Base-by-base conservation (phyloP, 2,329 filamentous ascomycete genomes). In the Alternaria sp. region DNA sequence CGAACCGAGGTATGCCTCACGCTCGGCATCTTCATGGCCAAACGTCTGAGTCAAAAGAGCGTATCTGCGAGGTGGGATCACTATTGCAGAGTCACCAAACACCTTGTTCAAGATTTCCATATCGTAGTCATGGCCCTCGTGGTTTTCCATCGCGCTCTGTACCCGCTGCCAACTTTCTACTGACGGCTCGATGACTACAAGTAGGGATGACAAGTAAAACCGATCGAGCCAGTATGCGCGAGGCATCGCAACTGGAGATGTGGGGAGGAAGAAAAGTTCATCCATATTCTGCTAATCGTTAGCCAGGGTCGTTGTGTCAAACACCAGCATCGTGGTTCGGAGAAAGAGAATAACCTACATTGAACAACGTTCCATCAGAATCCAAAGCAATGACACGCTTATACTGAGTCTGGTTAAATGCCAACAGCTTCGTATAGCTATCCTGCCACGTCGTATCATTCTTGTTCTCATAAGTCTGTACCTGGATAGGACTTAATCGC, bases 161-260 rank as follows among this genome's bases (percentile, higher is more conserved):
- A 73, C 63, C 5, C 58, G 63, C 25, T 72, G 60, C 66, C 86
- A 84, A 47, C 89, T 87, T 6, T 69, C 67, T 8, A 79, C 75
- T 0, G 85, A 87, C 0, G 90, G 89, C 53, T 88, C 80, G 53
- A 90, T 77, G 5, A 91, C 83, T 66, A 90, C 81, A 26, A 90
- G 66, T 19, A 88, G 83, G 4, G 86, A 87, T 0, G 87, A 86
- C 5, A 91, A 81, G 52, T 61, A 68, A 28, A 56, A 58, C 3
- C 63, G 54, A 0, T 86, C 85, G 4, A 85, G 81, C 89, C 90
- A 92, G 74, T 92, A 91, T 2, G 89, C 90, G n/a, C 87, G 85
- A 1, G 90, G 88, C 85, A 91, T 89, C 1, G 89, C 89, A 2
- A 89, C 83, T 0, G 85, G 81, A 1, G 84, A 81, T 0, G 81